Evolutionary conservation across 2,329 filamentous ascomycete genomes (phyloP), one percentile per base, ranked within the genome.

Genomic region (Talaromyces sp.): DNA sequence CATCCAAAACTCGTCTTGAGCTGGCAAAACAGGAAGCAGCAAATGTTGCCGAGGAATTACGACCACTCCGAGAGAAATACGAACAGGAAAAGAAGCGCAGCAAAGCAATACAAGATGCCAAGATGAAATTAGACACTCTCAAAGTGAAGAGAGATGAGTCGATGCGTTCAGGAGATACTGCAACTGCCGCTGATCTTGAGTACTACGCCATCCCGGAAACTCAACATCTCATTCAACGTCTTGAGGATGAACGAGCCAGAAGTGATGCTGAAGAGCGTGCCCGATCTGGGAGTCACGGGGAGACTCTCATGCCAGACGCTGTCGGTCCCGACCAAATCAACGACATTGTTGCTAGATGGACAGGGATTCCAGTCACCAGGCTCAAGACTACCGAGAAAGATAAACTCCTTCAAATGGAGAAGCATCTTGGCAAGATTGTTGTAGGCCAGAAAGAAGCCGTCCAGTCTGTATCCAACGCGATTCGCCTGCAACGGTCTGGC

Each of bases 261-360:
- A 89, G 90, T 2, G 95, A 98, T 73, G 88, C 87, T 10, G 84
- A 88, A 65, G 80, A 83, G 59, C 81, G 78, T 58, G 76, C 77
- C 49, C 78, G 79, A 32, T 76, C 80, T 30, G 90, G 90, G 39
- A 77, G 81, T 4, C 85, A 85, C 60, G 85, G 87, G 58, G 85
- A 85, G 61, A 32, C 91, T 27, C 88, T 98, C 75, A 85, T 98
- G 59, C 96, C 93, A 3, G 95, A 99, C 73, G 85, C 95, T 54
- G 95, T 99, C 66, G 95, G 95, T 6, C 92, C 93, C 11, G 95
- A 99, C 66, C 93, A 99, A 76, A 99, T 99, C 83, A 98, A 99
- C 74, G 93, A 98, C 73, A 99, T 99, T 64, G 95, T 99, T 58
- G 90, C 90, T 59, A 88, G 92, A 64, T 97, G 93, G 91, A 99